Evolutionary conservation across 306 rosid genomes (phyloP).

Genomic region (Vicia sativa): DNA sequence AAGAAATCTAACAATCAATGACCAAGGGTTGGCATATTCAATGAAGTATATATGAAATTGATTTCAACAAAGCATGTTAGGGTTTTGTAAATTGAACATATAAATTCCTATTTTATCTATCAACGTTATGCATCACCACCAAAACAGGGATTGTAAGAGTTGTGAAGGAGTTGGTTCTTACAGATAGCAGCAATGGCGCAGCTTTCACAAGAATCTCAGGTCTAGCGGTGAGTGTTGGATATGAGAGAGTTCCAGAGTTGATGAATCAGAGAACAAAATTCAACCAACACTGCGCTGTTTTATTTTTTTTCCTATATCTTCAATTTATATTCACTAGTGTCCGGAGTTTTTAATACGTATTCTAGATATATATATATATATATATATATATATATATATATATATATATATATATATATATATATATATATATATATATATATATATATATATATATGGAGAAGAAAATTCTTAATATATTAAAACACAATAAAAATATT

Average conservation of each 20-base stretch:
- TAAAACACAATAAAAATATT: too few species aligned
- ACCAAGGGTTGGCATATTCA: not conserved
- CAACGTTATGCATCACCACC: not conserved
- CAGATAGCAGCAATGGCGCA: constrained; percentile 33
- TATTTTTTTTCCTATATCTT: not conserved
- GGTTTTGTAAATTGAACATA: constrained; percentile 5
- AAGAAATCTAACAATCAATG: not conserved
- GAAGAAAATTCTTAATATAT: too few species aligned
- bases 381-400: too few species aligned
- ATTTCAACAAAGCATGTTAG: not conserved
- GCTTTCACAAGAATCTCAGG: constrained; percentile 17
- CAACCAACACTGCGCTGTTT: not conserved
- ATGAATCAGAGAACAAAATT: not conserved
- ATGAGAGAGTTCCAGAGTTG: constrained; percentile 11
- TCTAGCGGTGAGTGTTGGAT: constrained; percentile 2
- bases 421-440: too few species aligned
- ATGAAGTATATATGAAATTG: not conserved
- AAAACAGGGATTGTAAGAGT: not conserved
- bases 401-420: too few species aligned
- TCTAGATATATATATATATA: too few species aligned
- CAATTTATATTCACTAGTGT: too few species aligned
- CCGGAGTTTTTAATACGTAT: too few species aligned
- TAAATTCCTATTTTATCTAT: not conserved
- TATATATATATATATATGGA: too few species aligned
- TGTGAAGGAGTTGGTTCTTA: constrained; percentile 2